Percentiles rank a stretch among this genome's conserved stretches.
Conservation (phyloP, 441 rosid genomes). For the Bruguiera hainesii region DNA sequence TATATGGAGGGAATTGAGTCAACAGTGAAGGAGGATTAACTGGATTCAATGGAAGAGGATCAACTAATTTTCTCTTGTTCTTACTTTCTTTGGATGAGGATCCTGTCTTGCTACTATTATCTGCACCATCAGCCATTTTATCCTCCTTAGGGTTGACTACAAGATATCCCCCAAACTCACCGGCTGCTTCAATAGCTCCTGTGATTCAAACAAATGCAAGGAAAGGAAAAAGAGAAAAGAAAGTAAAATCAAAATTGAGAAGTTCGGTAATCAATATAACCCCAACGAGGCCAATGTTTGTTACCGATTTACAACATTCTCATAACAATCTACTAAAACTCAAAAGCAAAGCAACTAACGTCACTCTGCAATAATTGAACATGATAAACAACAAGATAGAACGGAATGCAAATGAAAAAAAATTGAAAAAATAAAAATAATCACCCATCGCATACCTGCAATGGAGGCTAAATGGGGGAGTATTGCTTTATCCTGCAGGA, state of each 20-base stretch:
- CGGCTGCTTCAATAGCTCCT: slow-evolving; percentile 12
- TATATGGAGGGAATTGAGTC: slow-evolving; percentile 27
- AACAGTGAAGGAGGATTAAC: slow-evolving; percentile 19
- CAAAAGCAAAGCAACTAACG: not conserved
- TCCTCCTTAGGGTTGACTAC: slow-evolving; percentile 12
- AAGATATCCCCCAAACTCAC: slow-evolving; percentile 6
- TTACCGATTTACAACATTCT: slow-evolving; percentile 2
- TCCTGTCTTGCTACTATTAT: slow-evolving; percentile 7
- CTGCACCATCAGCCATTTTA: slow-evolving; percentile 13
- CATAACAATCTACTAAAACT: not conserved
- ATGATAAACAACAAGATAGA: slow-evolving; percentile 5
- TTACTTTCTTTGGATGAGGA: slow-evolving; percentile 27
- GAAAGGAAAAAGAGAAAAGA: not conserved
- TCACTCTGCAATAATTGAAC: not conserved
- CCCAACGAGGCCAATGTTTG: not conserved
- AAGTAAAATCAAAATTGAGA: not conserved
- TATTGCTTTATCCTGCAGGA: no score
- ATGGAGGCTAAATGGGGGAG: no score
- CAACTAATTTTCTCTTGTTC: slow-evolving; percentile 47
- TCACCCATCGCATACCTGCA: not conserved
- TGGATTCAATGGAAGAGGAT: slow-evolving; percentile 25
- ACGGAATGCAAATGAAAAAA: not conserved
- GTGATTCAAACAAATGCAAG: slow-evolving; percentile 10
- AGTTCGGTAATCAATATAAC: not conserved
- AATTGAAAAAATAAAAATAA: not conserved